phyloP scores from a whole-genome alignment of 148 eudicot genomes.

The Diospyros lotus region DNA sequence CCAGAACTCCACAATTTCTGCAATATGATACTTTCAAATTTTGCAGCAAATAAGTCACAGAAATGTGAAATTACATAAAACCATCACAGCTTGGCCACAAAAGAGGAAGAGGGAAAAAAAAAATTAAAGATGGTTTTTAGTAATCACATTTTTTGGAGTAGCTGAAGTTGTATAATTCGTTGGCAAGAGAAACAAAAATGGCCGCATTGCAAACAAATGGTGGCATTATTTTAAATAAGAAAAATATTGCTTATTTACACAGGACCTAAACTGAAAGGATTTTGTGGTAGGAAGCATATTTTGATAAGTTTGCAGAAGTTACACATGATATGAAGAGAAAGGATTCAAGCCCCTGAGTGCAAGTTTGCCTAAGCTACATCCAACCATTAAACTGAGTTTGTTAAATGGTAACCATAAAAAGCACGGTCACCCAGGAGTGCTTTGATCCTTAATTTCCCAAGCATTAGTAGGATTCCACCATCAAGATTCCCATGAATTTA shows the following conservation, averaged over 20 bases:
- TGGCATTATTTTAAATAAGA: background rate
- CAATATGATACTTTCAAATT: background rate
- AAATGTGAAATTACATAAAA: background rate
- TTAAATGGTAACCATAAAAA: too few species aligned
- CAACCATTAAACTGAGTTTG: too few species aligned
- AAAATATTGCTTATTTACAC: background rate
- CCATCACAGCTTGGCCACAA: background rate
- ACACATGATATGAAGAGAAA: too few species aligned
- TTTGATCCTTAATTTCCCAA: background rate
- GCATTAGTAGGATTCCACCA: too few species aligned
- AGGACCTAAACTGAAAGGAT: too few species aligned
- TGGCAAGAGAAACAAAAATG: background rate
- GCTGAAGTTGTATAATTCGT: background rate
- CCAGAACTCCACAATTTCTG: background rate
- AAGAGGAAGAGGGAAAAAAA: background rate
- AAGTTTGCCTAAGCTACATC: too few species aligned
- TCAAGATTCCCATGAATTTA: too few species aligned
- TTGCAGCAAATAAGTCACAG: background rate
- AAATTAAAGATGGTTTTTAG: background rate
- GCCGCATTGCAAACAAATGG: background rate
- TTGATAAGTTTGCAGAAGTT: too few species aligned
- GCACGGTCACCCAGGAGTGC: background rate
- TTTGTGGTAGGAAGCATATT: too few species aligned
- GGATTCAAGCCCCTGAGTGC: too few species aligned
- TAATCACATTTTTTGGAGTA: background rate